phyloP scores from a whole-genome alignment of 2,329 filamentous ascomycete genomes.

The Diplodia seriata region DNA sequence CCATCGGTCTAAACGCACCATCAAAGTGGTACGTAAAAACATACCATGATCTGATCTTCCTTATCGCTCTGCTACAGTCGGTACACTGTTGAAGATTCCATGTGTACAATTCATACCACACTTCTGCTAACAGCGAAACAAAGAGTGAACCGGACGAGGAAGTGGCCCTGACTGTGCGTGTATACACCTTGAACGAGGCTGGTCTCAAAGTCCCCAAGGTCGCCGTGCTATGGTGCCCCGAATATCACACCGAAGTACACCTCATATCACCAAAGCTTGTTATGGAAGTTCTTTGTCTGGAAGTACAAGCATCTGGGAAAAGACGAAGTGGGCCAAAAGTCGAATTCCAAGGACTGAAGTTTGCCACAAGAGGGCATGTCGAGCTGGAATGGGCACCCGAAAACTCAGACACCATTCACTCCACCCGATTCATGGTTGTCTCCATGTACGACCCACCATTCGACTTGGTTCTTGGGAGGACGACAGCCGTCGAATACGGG shows the following conservation, averaged over 20 bases:
- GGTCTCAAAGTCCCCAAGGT: not conserved
- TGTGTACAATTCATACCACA: too few relatives aligned
- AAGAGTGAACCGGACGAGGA: too few relatives aligned
- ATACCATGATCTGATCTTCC: too few relatives aligned
- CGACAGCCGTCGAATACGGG: not conserved
- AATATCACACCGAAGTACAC: not conserved
- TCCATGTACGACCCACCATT: slow-evolving; percentile 2
- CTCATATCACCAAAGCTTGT: slow-evolving; percentile 16
- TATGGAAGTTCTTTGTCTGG: not conserved
- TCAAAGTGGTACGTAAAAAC: too few relatives aligned
- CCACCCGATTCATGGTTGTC: slow-evolving; percentile 2
- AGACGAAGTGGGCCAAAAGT: not conserved
- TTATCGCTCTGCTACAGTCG: too few relatives aligned
- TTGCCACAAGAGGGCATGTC: not conserved
- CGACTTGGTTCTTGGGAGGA: not conserved
- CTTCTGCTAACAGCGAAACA: too few relatives aligned
- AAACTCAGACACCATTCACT: not conserved
- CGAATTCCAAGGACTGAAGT: too few relatives aligned
- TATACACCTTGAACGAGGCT: not conserved
- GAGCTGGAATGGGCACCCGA: slow-evolving; percentile 2
- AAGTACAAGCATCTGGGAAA: not conserved
- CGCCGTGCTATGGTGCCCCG: not conserved
- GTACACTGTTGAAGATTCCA: too few relatives aligned
- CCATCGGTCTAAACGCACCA: not conserved
- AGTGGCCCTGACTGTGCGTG: too few relatives aligned